A percentile compares a stretch with the other conserved stretches of the same genome.
phyloP scores from a whole-genome alignment of 192 early-diverging fungal species.

The Obelidium mucronatum region DNA sequence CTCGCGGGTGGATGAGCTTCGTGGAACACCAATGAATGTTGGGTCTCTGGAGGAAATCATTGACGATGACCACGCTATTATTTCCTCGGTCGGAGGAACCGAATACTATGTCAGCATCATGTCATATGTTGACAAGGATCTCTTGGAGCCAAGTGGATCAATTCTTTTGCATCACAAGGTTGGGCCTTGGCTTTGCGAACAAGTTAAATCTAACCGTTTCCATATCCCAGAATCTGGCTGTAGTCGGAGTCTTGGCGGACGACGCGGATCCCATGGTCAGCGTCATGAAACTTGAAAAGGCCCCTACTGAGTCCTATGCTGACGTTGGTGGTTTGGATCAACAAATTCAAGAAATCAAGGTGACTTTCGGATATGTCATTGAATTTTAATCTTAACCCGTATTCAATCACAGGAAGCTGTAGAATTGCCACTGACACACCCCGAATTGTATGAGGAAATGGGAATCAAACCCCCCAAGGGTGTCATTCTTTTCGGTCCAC shows the following conservation, averaged over 20 bases:
- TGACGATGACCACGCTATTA: slow-evolving; percentile 99
- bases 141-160: slow-evolving; percentile 96
- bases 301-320: slow-evolving; percentile 97
- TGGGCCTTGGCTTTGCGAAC: not conserved
- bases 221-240: slow-evolving; percentile 34
- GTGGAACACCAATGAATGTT: slow-evolving; percentile 96
- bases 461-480: slow-evolving; percentile 99
- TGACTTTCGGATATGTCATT: too few relatives aligned
- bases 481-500: slow-evolving; percentile 98
- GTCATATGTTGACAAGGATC: slow-evolving; percentile 99
- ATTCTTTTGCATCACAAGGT: slow-evolving; percentile 85
- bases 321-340: slow-evolving; percentile 97
- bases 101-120: slow-evolving; percentile 98
- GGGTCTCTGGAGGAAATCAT: slow-evolving; percentile 98
- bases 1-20: slow-evolving; percentile 91
- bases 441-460: slow-evolving; percentile 97
- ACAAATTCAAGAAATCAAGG: slow-evolving; percentile 96
- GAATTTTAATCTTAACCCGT: not conserved
- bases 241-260: slow-evolving; percentile 94
- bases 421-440: slow-evolving; percentile 96
- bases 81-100: slow-evolving; percentile 88
- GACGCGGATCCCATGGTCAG: slow-evolving; percentile 99
- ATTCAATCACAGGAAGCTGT: slow-evolving; percentile 86
- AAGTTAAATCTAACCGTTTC: slow-evolving; percentile 16
- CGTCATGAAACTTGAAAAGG: slow-evolving; percentile 98